Evolutionary conservation across 2,329 filamentous ascomycete species (phyloP).

Genomic region (Scorias spongiosa): DNA sequence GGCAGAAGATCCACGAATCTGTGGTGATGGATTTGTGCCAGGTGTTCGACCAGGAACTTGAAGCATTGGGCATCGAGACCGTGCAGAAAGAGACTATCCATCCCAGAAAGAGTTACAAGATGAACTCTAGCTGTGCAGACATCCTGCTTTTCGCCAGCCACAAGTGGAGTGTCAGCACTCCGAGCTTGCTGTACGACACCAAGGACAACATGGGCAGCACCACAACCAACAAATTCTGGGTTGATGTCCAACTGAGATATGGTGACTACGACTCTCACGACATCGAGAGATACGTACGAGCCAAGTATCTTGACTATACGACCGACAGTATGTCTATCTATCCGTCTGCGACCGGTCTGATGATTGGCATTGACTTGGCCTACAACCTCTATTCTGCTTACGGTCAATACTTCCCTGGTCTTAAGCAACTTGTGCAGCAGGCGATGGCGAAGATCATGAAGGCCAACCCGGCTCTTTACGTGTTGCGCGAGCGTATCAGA

Average conservation of each 20-base stretch:
- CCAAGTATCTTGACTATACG: conserved; percentile 97
- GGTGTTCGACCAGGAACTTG: conserved; percentile 93
- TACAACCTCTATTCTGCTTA: conserved; percentile 98
- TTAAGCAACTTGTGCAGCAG: conserved; percentile 90
- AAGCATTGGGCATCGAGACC: conserved; percentile 88
- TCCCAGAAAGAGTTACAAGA: conserved; percentile 98
- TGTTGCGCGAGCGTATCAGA: conserved; percentile 89
- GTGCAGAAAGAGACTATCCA: conserved; percentile 64
- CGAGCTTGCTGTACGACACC: conserved; percentile 85
- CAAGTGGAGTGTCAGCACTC: conserved; percentile 96
- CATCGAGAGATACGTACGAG: conserved; percentile 91
- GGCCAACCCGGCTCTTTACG: conserved; percentile 91
- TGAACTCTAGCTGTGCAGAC: conserved; percentile 98
- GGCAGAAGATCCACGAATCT: conserved; percentile 99
- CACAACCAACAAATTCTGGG: conserved; percentile 98
- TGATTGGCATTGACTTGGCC: conserved; percentile 94
- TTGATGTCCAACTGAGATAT: conserved; percentile 91
- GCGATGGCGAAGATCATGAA: conserved; percentile 99
- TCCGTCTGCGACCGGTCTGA: conserved; percentile 86
- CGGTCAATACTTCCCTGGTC: conserved; percentile 93
- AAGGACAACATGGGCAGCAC: conserved; percentile 90
- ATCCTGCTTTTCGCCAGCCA: conserved; percentile 93
- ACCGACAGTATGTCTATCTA: conserved; percentile 98
- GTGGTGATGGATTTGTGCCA: conserved; percentile 99
- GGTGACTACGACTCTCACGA: conserved; percentile 98